Percentiles rank a stretch among this genome's conserved stretches.
Conservation (phyloP, 2,329 filamentous ascomycete species). For the Aphanoascus verrucosus region DNA sequence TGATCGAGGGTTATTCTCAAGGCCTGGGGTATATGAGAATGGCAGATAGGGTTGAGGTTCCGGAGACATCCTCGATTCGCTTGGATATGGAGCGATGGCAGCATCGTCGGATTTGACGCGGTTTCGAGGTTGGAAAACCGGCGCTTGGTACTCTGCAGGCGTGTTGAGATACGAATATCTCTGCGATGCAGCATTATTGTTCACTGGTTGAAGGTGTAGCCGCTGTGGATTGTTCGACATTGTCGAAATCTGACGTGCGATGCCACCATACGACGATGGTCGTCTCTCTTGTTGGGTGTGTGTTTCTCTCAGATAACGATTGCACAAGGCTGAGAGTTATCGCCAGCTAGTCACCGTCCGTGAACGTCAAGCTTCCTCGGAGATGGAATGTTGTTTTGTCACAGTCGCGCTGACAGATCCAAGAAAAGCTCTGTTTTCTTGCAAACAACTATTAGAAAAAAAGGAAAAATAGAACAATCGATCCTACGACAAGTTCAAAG, state of each 20-base stretch:
- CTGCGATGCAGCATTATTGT: background rate
- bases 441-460: background rate
- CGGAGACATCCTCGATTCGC: background rate
- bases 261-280: background rate
- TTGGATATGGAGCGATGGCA: background rate
- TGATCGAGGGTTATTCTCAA: background rate
- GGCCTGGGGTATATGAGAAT: background rate
- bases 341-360: background rate
- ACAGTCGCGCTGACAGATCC: background rate
- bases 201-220: constrained; percentile 5
- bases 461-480: background rate
- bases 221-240: constrained; percentile 8
- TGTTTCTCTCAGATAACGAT: background rate
- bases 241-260: background rate
- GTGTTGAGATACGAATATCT: constrained; percentile 16
- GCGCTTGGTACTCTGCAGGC: constrained; percentile 14
- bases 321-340: background rate
- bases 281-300: background rate
- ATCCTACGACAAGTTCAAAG: background rate
- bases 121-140: constrained; percentile 11
- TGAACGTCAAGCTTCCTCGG: background rate
- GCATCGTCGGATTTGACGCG: background rate
- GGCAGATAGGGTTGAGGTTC: background rate
- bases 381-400: background rate
- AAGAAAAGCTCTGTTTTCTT: background rate